Evolutionary conservation across 1,139 yeast genomes (phyloP), one percentile per base, ranked within the genome.

Genomic region (Suhomyces terraborum): DNA sequence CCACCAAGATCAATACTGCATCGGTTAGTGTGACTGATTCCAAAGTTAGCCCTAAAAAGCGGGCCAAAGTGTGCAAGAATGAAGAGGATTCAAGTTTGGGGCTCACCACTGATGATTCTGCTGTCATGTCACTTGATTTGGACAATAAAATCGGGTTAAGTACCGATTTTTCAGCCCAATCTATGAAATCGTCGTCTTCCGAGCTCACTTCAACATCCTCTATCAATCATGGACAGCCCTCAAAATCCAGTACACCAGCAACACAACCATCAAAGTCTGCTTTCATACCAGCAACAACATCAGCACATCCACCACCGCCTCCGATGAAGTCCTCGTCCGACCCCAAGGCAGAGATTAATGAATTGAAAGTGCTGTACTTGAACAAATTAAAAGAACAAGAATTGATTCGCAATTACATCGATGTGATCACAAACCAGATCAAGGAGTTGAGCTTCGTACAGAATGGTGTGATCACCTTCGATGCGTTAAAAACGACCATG

Each of bases 391-490:
- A 70, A 47, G 78, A 73, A 46, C 77, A 73, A 51, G 76, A 71
- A 45, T 53, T 73, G 22, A 70, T 73, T 7, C 56, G 69, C 31
- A 73, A 71, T 47, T 73, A 73, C 44, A 69, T 72, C 34, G 78
- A 73, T 21, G 69, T 70, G 6, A 62, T 73, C 21, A 63, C 66
- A 39, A 69, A 69, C 46, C 78, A 73, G 49, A 73, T 73, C 46
- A 69, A 72, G 48, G 77, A 73, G 50, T 58, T 73, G 26, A 63
- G 62, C 33, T 72, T 73, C 52, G 75, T 72, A 4, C 75, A 71
- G 48, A 72, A 66, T 49, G 78, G 78, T 5, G 75, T 70, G 29
- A 71, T 73, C 39, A 67, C 77, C 1, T 62, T 68, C 43, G 77
- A 72, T 53, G 75, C 77, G 1, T 58, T 73, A 36, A 66, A 46